Conservation (phyloP, 768 basidiomycete genomes). For the Calocybe indica region DNA sequence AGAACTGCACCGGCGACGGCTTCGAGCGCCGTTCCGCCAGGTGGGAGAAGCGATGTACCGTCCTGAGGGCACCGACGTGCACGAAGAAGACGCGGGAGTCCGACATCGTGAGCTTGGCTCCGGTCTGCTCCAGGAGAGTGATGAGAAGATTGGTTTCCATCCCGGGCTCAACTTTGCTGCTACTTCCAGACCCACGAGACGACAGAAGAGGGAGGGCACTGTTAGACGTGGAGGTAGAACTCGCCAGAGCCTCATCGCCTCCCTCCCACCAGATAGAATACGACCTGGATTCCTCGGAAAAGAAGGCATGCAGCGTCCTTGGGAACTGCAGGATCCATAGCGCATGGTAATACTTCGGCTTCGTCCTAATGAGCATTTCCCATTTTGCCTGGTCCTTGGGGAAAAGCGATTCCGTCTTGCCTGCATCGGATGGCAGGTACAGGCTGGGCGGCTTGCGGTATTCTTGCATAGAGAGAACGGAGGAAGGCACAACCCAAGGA, state of each 20-base stretch:
- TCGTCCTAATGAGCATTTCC: conserved; percentile 15
- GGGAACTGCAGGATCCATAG: conserved; percentile 45
- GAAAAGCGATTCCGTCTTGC: conserved; percentile 8
- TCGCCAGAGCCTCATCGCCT: conserved; percentile 1
- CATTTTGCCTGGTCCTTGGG: conserved; percentile 11
- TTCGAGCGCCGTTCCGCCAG: conserved; percentile 42
- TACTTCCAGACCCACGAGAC: too few relatives aligned
- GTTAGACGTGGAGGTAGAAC: too few relatives aligned
- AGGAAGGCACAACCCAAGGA: conserved; percentile 37
- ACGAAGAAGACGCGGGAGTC: conserved; percentile 53
- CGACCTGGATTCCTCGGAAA: conserved; percentile 26
- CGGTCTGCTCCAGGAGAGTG: conserved; percentile 36
- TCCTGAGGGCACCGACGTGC: conserved; percentile 51
- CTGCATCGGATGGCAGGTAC: conserved; percentile 11
- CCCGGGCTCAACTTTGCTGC: conserved; percentile 16
- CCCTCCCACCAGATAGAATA: conserved; percentile 46
- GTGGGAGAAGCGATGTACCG: conserved; percentile 41
- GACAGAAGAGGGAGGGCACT: too few relatives aligned
- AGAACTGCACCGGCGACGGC: conserved; percentile 47
- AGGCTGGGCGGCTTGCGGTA: conserved; percentile 11
- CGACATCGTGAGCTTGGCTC: conserved; percentile 30
- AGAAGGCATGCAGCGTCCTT: conserved; percentile 36
- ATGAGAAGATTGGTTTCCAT: conserved; percentile 40
- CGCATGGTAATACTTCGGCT: conserved; percentile 29
- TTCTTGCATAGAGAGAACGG: conserved; percentile 23